Conservation (phyloP, 495 filamentous ascomycete genomes). For the Aspergillus cristatus region DNA sequence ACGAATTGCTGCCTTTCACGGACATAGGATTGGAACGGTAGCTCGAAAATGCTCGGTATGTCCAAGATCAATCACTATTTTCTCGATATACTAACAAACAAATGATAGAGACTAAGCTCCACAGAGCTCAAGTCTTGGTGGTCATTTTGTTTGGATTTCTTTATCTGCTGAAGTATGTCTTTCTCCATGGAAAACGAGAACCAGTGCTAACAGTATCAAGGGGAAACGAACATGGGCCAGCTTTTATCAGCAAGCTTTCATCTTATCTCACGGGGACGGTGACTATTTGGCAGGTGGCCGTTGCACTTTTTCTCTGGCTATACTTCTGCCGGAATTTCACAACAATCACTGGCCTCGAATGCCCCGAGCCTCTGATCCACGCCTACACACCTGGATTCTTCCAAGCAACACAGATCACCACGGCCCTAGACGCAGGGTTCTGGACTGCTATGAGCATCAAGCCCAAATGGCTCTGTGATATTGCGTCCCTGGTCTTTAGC, state of each 20-base stretch:
- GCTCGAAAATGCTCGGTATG: no score
- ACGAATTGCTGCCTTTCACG: no score
- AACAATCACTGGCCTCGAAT: slow-evolving; percentile 83
- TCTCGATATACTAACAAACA: no score
- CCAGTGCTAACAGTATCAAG: no score
- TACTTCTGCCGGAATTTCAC: slow-evolving; percentile 89
- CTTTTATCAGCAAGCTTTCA: slow-evolving; percentile 63
- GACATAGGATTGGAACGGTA: no score
- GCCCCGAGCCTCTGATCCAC: slow-evolving; percentile 87
- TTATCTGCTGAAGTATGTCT: slow-evolving; percentile 61
- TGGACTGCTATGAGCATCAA: slow-evolving; percentile 95
- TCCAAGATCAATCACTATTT: no score
- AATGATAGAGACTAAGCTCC: slow-evolving; percentile 74
- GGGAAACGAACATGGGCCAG: slow-evolving; percentile 83
- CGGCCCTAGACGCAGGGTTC: slow-evolving; percentile 89
- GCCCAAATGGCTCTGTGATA: slow-evolving; percentile 71
- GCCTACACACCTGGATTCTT: slow-evolving; percentile 94
- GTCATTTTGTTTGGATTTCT: slow-evolving; percentile 87
- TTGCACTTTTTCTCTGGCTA: slow-evolving; percentile 82
- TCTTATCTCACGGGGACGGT: slow-evolving; percentile 55
- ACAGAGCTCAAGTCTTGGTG: slow-evolving; percentile 85
- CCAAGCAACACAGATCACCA: slow-evolving; percentile 94
- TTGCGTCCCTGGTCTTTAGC: slow-evolving; percentile 73
- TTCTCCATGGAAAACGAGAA: no score
- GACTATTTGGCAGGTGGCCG: slow-evolving; percentile 81